These are phyloP conservation scores for Alternaria gaisen DNA, from an alignment of 2,329 filamentous ascomycete species.

Conservation along the genomic window DNA sequence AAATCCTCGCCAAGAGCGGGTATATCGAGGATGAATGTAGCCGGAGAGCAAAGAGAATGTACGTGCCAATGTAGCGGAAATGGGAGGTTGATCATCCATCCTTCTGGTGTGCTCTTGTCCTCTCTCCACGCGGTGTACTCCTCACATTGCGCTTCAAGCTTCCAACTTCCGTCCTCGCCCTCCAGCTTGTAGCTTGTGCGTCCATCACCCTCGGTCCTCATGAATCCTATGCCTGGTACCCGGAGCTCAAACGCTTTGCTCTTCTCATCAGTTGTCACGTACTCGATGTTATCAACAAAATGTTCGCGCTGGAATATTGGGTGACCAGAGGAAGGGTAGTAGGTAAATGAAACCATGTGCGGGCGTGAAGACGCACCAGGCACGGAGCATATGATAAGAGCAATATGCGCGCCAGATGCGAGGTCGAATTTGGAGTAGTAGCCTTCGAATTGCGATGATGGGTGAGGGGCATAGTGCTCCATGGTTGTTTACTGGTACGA, in stretches of 20 bases:
- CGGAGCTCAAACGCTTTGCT: slow-evolving; percentile 53
- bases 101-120: slow-evolving; percentile 54
- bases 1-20: slow-evolving; percentile 35
- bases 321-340: slow-evolving; percentile 51
- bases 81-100: slow-evolving; percentile 56
- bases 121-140: slow-evolving; percentile 52
- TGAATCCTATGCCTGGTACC: slow-evolving; percentile 52
- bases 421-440: slow-evolving; percentile 62
- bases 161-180: slow-evolving; percentile 44
- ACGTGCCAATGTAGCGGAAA: slow-evolving; percentile 63
- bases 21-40: slow-evolving; percentile 52
- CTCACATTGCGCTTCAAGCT: slow-evolving; percentile 52
- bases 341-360: slow-evolving; percentile 61
- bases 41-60: slow-evolving; percentile 55
- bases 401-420: slow-evolving; percentile 56
- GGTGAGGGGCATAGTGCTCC: slow-evolving; percentile 57
- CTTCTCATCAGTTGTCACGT: slow-evolving; percentile 33
- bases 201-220: slow-evolving; percentile 48
- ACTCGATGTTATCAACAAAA: slow-evolving; percentile 54
- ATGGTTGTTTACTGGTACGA: slow-evolving; percentile 27
- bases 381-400: slow-evolving; percentile 58
- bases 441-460: slow-evolving; percentile 56
- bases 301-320: slow-evolving; percentile 55
- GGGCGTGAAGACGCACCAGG: slow-evolving; percentile 51
- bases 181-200: slow-evolving; percentile 49